Conservation (phyloP, 164 flowering plant genomes). For the Vitis labrusca region DNA sequence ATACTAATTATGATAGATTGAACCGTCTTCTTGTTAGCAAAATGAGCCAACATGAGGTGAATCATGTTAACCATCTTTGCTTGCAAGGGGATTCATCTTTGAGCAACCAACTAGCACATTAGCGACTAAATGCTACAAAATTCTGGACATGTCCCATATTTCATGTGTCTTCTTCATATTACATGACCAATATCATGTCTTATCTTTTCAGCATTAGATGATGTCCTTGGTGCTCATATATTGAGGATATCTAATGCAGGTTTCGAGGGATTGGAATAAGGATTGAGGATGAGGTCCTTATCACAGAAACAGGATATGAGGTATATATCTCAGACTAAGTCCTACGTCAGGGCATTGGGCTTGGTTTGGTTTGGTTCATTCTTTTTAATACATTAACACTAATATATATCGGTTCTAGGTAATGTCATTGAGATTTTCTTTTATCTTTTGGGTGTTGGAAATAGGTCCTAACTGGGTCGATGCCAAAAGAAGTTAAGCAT, state of each 20-base stretch:
- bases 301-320: conserved; percentile 89
- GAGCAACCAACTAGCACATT: not conserved
- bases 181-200: too few relatives aligned
- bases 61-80: not conserved
- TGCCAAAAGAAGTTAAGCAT: conserved; percentile 89
- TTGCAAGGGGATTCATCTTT: not conserved
- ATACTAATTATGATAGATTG: not conserved
- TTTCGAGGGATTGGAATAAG: conserved; percentile 86
- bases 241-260: conserved; percentile 37
- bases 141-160: not conserved
- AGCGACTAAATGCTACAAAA: not conserved
- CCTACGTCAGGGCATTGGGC: too few relatives aligned
- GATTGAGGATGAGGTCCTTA: conserved; percentile 93
- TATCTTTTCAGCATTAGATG: not conserved
- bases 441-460: conserved; percentile 9
- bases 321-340: conserved; percentile 35
- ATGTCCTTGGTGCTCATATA: not conserved
- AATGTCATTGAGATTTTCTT: not conserved
- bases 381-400: not conserved
- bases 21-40: not conserved
- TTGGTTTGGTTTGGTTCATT: too few relatives aligned
- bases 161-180: not conserved
- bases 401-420: not conserved
- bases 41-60: too few relatives aligned
- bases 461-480: conserved; percentile 91